Evolutionary conservation across 2,329 filamentous ascomycete genomes (phyloP), one percentile per base, ranked within the genome.

Genomic region (Orbilia quercus): DNA sequence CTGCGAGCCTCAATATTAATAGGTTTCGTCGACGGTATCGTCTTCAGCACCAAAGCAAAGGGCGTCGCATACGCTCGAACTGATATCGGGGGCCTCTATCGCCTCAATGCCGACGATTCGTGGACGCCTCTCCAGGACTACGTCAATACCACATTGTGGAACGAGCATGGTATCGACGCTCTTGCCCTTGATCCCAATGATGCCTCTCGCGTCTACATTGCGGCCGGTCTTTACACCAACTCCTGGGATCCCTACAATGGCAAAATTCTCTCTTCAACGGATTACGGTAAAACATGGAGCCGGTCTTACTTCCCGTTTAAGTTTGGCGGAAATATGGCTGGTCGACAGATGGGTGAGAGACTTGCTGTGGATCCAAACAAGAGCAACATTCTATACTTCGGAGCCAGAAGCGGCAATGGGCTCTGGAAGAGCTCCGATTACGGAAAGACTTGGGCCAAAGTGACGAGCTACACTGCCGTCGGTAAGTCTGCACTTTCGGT

Each of bases 241-340:
- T 80, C 80, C 74, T 87, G 85, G 85, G 86, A 88, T 66, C 85
- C 85, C 0, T 85, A 84, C 60, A 81, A 83, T 1, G 85, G 85
- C 4, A 81, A 84, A 7, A 86, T 88, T 36, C 81, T 86, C 23
- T 82, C 83, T 18, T 86, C 84, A 2, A 83, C 81, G 6, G 85
- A 88, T 75, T 81, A 82, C 75, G 86, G 86, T 0, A 79, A 79
- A 1, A 86, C 85, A 0, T 88, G 85, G 84, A 77, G 79, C 1
- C 80, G 81, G 18, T 82, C 84, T 0, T 79, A 80, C 6, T 80
- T 88, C 0, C 81, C 84, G 1, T 88, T 88, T 81, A 88, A 88
- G 77, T 84, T 87, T 47, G 86, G 86, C 2, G 86, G 86, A 0
- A 88, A 88, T 77, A 87, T 87, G 85, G 85, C 85, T 2, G 86